Base-by-base conservation (phyloP, 495 filamentous ascomycete species). In the Penicillium fimorum region DNA sequence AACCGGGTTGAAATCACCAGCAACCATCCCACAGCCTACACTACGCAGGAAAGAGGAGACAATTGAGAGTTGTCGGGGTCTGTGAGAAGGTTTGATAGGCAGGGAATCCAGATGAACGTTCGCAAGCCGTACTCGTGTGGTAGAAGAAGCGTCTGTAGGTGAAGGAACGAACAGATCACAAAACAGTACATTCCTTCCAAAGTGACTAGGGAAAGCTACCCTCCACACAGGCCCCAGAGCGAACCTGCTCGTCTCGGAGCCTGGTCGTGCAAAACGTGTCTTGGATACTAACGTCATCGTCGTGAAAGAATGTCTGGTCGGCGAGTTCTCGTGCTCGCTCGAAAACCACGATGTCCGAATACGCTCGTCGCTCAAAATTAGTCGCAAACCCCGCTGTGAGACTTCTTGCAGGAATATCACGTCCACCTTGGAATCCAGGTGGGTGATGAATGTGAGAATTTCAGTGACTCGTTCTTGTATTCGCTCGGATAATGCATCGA, bases 1-100 rank as follows among this genome's bases (percentile, higher is more conserved):
- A 13, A 67, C 61, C n/a, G 66, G 59, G 37, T 69, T 67, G 41
- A 69, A 67, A 44, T 69, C 66, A 27, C 66, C 66, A 9, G 66
- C 66, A 10, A 67, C 59, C 2, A 69, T 42, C 3, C 66, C 66
- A 18, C 47, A 47, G 6, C 57, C 64, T 7, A 55, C 58, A 29
- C 47, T 43, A 27, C 46, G 55, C 20, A 69, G 55, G n/a, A 58
- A 51, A 12, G 45, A 50, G n/a, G 61, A 30, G 8, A 67, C 29
- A 22, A 67, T 60, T 2, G 58, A 57, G 3, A 64, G 38, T 43
- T 66, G 66, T 9, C 20, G 55, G n/a, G 63, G 66, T 5, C 60
- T 57, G 58, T 49, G 37, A 10, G 63, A 66, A 38, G 66, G 63
- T 24, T 57, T 40, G 11, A 66, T 60, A 1, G 63, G 56, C 2